These are phyloP conservation scores for Orbilia brochopaga DNA, from an alignment of 2,329 filamentous ascomycete genomes.

Conservation along the genomic window DNA sequence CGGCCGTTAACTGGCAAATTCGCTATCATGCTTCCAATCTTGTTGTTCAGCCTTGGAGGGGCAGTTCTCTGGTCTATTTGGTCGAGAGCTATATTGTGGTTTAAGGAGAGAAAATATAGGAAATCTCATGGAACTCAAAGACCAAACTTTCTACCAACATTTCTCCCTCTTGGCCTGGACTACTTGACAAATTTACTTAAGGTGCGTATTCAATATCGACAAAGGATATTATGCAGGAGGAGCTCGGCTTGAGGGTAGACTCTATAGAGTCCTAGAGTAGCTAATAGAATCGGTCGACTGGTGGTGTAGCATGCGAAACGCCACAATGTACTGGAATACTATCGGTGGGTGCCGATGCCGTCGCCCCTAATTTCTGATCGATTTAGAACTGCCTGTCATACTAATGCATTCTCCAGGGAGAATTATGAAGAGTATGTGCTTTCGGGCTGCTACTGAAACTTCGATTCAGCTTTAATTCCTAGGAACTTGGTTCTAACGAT, in stretches of 20 bases:
- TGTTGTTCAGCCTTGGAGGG: background rate
- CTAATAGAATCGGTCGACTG: background rate
- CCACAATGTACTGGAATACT: background rate
- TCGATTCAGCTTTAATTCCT: too few relatives aligned
- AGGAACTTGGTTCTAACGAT: background rate
- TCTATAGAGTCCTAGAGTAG: too few relatives aligned
- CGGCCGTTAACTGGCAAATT: too few relatives aligned
- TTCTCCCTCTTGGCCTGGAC: conserved; percentile 20
- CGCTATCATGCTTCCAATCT: background rate
- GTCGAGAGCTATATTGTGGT: conserved; percentile 5
- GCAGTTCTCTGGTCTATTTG: conserved; percentile 8
- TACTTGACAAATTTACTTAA: conserved; percentile 2
- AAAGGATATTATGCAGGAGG: conserved; percentile 1
- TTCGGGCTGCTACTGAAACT: too few relatives aligned
- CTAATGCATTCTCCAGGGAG: background rate
- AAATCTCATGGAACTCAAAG: conserved; percentile 11
- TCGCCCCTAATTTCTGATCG: background rate
- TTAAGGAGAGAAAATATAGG: conserved; percentile 21
- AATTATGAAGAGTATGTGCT: background rate
- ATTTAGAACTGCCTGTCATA: background rate
- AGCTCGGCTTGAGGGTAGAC: too few relatives aligned
- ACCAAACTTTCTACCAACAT: conserved; percentile 1
- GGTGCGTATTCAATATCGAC: conserved; percentile 1
- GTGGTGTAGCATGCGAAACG: background rate
- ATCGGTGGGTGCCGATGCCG: background rate